A percentile compares a stretch with the other conserved stretches of the same genome.
Evolutionary conservation across 148 eudicot species (phyloP).

Genomic region (Camellia lanceoleosa): DNA sequence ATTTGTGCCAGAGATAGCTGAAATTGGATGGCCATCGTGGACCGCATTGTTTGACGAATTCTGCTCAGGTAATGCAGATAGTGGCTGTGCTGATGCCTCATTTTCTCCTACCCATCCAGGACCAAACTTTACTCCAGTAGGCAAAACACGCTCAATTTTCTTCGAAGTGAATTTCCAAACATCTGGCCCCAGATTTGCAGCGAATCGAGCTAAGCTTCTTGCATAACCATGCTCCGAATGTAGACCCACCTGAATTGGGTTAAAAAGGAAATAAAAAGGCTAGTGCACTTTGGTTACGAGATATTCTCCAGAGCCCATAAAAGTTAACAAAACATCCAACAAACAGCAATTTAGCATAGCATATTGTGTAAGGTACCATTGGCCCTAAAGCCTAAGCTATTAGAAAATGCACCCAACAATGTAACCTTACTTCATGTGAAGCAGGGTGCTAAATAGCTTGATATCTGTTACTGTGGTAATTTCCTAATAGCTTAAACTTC

Average conservation of each 20-base stretch:
- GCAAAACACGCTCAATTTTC: conserved; percentile 53
- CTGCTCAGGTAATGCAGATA: conserved; percentile 27
- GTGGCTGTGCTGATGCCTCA: conserved; percentile 31
- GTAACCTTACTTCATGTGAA: background rate
- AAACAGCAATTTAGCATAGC: background rate
- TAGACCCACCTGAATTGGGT: conserved; percentile 55
- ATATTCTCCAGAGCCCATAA: background rate
- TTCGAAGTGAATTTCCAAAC: conserved; percentile 72
- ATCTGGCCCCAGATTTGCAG: conserved; percentile 70
- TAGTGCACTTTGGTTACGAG: background rate
- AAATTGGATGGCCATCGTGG: conserved; percentile 23
- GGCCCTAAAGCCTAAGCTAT: background rate
- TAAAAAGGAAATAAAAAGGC: background rate
- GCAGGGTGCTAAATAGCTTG: too few relatives aligned
- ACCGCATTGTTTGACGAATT: conserved; percentile 24
- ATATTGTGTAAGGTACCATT: background rate
- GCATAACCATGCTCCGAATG: conserved; percentile 65
- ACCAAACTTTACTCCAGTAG: conserved; percentile 63
- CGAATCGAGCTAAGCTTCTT: conserved; percentile 80
- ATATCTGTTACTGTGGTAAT: too few relatives aligned
- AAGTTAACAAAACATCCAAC: background rate
- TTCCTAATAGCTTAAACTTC: too few relatives aligned
- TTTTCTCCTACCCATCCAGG: conserved; percentile 83
- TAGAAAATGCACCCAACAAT: background rate
- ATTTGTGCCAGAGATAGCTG: conserved; percentile 26